A percentile compares a stretch with the other conserved stretches of the same genome.
Conservation (phyloP, 2,329 filamentous ascomycete species). For the Cordyceps tenuipes region DNA sequence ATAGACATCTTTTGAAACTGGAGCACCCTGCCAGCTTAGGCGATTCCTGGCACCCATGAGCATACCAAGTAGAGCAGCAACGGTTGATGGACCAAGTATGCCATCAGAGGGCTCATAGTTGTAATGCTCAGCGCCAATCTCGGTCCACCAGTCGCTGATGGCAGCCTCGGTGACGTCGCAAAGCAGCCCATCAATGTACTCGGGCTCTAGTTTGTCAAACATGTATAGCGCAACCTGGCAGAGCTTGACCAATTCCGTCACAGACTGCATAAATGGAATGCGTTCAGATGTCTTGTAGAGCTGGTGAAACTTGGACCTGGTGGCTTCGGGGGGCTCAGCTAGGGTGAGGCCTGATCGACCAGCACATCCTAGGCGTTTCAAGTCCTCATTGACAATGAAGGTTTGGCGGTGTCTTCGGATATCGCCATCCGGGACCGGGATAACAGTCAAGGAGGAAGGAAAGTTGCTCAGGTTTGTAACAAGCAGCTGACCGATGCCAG, state of each 20-base stretch:
- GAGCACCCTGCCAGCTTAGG: conserved; percentile 73
- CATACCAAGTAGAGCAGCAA: conserved; percentile 78
- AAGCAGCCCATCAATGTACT: conserved; percentile 84
- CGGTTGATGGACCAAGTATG: conserved; percentile 83
- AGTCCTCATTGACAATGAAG: conserved; percentile 89
- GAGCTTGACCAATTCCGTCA: conserved; percentile 81
- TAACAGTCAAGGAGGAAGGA: conserved; percentile 86
- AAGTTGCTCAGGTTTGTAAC: conserved; percentile 90
- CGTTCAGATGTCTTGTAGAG: conserved; percentile 82
- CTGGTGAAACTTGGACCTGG: conserved; percentile 84
- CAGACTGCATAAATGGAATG: conserved; percentile 67
- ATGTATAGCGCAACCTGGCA: conserved; percentile 84
- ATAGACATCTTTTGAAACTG: conserved; percentile 85
- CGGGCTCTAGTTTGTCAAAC: conserved; percentile 78
- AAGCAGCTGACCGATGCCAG: conserved; percentile 76
- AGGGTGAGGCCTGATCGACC: conserved; percentile 81
- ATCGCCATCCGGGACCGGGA: conserved; percentile 80
- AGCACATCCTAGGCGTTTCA: conserved; percentile 88
- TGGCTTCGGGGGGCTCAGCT: conserved; percentile 67
- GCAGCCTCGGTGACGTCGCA: conserved; percentile 90
- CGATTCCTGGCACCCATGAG: conserved; percentile 86
- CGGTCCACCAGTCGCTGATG: conserved; percentile 91
- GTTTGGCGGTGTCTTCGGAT: conserved; percentile 68
- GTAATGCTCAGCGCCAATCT: conserved; percentile 85
- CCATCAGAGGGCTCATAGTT: conserved; percentile 89